Base-by-base conservation (phyloP, 2,329 filamentous ascomycete species). In the Aaosphaeria arxii region DNA sequence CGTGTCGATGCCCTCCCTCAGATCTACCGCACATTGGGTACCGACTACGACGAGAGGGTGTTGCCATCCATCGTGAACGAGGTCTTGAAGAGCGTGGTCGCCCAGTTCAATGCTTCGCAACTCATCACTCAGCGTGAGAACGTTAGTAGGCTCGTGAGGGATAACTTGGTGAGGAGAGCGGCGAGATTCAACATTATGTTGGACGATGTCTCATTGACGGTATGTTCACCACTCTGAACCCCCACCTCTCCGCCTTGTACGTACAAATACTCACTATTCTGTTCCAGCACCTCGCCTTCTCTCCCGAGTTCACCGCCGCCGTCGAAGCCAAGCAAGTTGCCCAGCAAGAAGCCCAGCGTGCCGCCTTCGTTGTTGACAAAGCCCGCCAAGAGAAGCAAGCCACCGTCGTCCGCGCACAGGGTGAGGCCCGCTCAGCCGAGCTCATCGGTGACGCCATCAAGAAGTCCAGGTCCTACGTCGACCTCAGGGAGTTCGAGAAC, bases 61-160 rank as follows among this genome's bases (percentile, higher is more conserved):
- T 87, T 99, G 63, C 94, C 94, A 43, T 96, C 91, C 58, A 99
- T 99, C 75, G 94, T 95, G 64, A 99, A 99, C 78, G 94, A 99
- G 84, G 94, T 99, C 62, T 85, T 99, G 70, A 99, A 99, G 80
- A 84, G 91, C 64, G 96, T 99, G 63, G 94, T 99, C 49, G 94
- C 94, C 55, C 94, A 97, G 73, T 99, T 99, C 80, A 95, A 99
- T 72, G 94, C 94, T 57, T 91, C 90, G 54, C 94, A 99, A 78
- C 86, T 99, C 70, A 99, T 99, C 74, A 99, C 94, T 29, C 94
- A 99, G 82, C 87, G 94, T 84, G 94, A 99, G 78, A 96, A 90
- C 72, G 94, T 99, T 48, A 91, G 89, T 49, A 83, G 82, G 68
- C 79, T 99, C 51, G 94, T 99, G 50, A 83, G 94, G 59, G 94